Conservation (phyloP, 1,139 yeast genomes). For the Insectozyma bohioensis region DNA sequence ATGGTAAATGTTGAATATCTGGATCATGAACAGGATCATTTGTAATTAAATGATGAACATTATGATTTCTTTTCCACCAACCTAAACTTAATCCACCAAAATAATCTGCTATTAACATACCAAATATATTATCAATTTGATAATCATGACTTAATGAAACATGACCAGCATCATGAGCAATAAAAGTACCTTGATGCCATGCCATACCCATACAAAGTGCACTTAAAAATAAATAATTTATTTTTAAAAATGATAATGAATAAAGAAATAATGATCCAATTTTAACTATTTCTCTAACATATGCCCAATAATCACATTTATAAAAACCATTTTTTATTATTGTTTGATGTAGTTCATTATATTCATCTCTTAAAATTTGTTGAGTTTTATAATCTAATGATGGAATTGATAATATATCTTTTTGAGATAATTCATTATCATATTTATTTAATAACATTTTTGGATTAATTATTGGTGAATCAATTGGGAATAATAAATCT, state of each 20-base stretch:
- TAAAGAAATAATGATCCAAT: conserved; percentile 53
- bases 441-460: conserved; percentile 51
- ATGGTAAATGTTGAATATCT: conserved; percentile 89
- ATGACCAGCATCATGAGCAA: conserved; percentile 91
- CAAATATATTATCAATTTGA: conserved; percentile 73
- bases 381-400: conserved; percentile 70
- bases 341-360: conserved; percentile 58
- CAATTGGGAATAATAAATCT: conserved; percentile 35
- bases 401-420: conserved; percentile 60
- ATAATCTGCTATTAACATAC: conserved; percentile 72
- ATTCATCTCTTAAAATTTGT: conserved; percentile 51
- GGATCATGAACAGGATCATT: conserved; percentile 94
- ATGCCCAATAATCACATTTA: conserved; percentile 71
- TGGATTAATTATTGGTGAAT: conserved; percentile 50
- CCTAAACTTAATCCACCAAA: conserved; percentile 87
- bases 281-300: conserved; percentile 64
- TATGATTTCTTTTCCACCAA: conserved; percentile 95
- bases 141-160: conserved; percentile 79
- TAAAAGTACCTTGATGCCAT: conserved; percentile 89
- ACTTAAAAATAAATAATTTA: conserved; percentile 49
- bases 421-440: conserved; percentile 54
- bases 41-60: conserved; percentile 84
- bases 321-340: conserved; percentile 62
- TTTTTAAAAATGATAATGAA: conserved; percentile 50
- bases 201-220: conserved; percentile 71